A percentile compares a stretch with the other conserved stretches of the same genome.
Evolutionary conservation across 345 rosid species (phyloP).

Genomic region (Eucalyptus pauciflora): DNA sequence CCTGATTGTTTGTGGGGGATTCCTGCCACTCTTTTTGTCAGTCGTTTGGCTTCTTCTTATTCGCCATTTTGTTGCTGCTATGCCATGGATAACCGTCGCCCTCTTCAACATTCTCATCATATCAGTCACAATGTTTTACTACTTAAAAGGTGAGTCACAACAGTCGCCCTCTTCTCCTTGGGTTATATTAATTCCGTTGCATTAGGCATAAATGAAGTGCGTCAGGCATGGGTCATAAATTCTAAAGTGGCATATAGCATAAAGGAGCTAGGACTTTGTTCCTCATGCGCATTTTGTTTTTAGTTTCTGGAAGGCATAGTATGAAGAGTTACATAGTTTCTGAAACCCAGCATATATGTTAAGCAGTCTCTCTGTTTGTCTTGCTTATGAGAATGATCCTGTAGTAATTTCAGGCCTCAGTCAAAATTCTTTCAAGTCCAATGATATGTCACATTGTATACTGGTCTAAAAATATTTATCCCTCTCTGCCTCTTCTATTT

Average conservation of each 20-base stretch:
- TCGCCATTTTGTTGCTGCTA: conserved; percentile 86
- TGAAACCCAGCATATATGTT: neutral
- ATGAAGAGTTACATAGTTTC: neutral
- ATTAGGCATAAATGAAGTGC: neutral
- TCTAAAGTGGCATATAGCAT: neutral
- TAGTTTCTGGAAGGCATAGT: neutral
- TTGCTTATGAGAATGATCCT: neutral
- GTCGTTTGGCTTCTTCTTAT: conserved; percentile 87
- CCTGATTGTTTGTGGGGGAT: conserved; percentile 89
- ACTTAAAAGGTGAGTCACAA: conserved; percentile 62
- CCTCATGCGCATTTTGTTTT: neutral
- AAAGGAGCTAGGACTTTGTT: neutral
- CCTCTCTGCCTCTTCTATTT: neutral
- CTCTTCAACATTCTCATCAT: conserved; percentile 72
- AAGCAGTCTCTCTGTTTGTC: neutral
- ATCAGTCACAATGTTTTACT: conserved; percentile 76
- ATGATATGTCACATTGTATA: neutral
- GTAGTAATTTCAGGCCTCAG: neutral
- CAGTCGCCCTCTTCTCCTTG: neutral
- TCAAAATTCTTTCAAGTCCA: neutral
- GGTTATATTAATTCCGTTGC: neutral
- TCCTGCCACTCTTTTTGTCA: conserved; percentile 79
- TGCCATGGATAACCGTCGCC: conserved; percentile 96
- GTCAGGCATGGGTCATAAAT: neutral
- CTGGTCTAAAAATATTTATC: neutral